phyloP scores from a whole-genome alignment of 2,329 filamentous ascomycete genomes.

The Scytalidium lignicola region DNA sequence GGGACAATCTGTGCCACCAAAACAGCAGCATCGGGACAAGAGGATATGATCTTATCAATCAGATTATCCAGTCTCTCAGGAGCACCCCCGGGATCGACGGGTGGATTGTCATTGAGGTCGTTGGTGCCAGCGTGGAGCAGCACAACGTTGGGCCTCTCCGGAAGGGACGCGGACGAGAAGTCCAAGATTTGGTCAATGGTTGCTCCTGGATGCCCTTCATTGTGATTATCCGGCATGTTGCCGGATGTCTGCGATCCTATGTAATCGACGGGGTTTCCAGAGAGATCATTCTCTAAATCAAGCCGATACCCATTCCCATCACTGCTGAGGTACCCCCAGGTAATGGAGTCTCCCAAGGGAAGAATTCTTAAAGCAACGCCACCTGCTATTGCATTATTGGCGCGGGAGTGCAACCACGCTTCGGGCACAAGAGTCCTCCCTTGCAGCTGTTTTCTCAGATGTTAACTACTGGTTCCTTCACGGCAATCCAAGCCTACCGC shows the following conservation, averaged over 20 bases:
- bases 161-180: conserved; percentile 12
- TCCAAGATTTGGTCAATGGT: conserved; percentile 26
- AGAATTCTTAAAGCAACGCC: conserved; percentile 21
- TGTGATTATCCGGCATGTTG: conserved; percentile 27
- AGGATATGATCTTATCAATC: conserved; percentile 27
- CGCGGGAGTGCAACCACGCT: no score
- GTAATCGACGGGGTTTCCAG: conserved; percentile 21
- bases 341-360: conserved; percentile 34
- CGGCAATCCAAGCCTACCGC: no score
- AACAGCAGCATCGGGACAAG: conserved; percentile 28
- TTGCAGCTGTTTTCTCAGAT: no score
- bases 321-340: conserved; percentile 25
- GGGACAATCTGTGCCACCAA: conserved; percentile 32
- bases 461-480: no score
- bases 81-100: conserved; percentile 20
- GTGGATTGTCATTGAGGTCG: conserved; percentile 24
- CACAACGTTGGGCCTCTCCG: conserved; percentile 26
- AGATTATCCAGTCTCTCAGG: conserved; percentile 28
- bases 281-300: conserved; percentile 22
- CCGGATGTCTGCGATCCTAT: conserved; percentile 28
- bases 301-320: conserved; percentile 35
- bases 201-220: conserved; percentile 29
- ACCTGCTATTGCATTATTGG: background rate
- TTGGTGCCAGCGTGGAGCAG: conserved; percentile 31
- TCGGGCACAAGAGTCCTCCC: no score